Evolutionary conservation across 768 basidiomycete genomes (phyloP), one percentile per base, ranked within the genome.

Genomic region (Vararia minispora): DNA sequence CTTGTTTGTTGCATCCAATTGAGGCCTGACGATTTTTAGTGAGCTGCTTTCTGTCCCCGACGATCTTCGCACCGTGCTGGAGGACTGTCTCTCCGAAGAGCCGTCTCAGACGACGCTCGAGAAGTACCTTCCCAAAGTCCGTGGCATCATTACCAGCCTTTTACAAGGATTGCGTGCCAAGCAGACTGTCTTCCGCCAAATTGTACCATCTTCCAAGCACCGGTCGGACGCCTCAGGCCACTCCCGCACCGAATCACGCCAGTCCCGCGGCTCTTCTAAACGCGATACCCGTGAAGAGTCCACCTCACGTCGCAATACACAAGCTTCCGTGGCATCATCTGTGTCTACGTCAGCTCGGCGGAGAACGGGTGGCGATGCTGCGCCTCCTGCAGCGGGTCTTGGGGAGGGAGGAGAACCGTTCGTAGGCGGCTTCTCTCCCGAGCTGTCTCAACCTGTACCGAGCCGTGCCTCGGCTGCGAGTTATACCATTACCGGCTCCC

Each of bases 131-230:
- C 94, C 94, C 18, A 76, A 72, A 47, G 92, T 99, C 33, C 80
- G 94, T 37, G 71, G 72, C 51, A 94, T 95, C 54, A 97, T 98
- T 54, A 92, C 90, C 25, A 79, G 74, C 53, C 68, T 99, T n/a
- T 60, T 99, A 22, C 84, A 90, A 51, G 94, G 92, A 11, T 68
- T 99, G n/a, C 83, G 92, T 35, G 72, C 64, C 34, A 97, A 97
- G 58, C 94, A 99, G 60, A 78, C 83, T 27, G 68, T 79, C 46
- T 95, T 94, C 59, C 77, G 89, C 17, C 73, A 76, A 47, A 71
- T 82, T 42, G 69, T 79, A 20, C 73, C 77, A 21, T 78, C 83
- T 43, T 68, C 72, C 40, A 65, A 68, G 41, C 68, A 70, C 37
- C 65, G 65, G 42, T 58, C 79, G 7, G 68, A 66, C 1, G 44